phyloP scores from a whole-genome alignment of 208 protist genomes.

The Crithidia brevicula region DNA sequence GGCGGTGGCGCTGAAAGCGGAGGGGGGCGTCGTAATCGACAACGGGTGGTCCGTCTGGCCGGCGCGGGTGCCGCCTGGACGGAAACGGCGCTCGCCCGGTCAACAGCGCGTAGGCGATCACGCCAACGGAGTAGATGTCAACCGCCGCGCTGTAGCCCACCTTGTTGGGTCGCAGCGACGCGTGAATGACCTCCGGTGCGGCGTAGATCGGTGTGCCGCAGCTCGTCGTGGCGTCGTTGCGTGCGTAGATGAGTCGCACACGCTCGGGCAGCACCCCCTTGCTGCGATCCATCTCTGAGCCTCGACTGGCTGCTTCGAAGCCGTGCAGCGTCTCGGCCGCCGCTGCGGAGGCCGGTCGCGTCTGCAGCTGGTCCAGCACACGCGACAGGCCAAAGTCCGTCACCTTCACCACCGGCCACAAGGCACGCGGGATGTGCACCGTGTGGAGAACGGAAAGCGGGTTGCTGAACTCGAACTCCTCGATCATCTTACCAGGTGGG shows the following conservation, averaged over 20 bases:
- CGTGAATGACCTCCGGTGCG: slow-evolving; percentile 60
- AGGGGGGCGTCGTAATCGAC: slow-evolving; percentile 39
- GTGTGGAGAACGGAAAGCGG: slow-evolving; percentile 53
- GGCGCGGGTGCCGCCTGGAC: slow-evolving; percentile 13
- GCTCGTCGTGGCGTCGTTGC: slow-evolving; percentile 55
- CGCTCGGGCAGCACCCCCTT: slow-evolving; percentile 22
- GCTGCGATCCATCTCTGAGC: background rate
- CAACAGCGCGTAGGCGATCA: slow-evolving; percentile 62
- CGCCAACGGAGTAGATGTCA: slow-evolving; percentile 75
- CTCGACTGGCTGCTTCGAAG: background rate
- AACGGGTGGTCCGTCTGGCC: slow-evolving; percentile 17
- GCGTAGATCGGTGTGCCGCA: slow-evolving; percentile 80
- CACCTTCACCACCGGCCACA: slow-evolving; percentile 73
- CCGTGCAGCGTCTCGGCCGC: slow-evolving; percentile 3
- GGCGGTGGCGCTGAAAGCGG: slow-evolving; percentile 15
- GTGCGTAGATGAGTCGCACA: slow-evolving; percentile 34
- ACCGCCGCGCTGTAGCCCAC: slow-evolving; percentile 68
- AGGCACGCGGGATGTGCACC: slow-evolving; percentile 43
- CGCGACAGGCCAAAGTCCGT: slow-evolving; percentile 77
- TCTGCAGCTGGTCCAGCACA: slow-evolving; percentile 39
- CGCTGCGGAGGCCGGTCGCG: background rate
- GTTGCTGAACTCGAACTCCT: slow-evolving; percentile 36
- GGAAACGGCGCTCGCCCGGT: slow-evolving; percentile 54
- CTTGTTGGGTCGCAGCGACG: slow-evolving; percentile 33
- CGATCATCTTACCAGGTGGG: background rate